Evolutionary conservation across 305 asterid genomes (phyloP), one percentile per base, ranked within the genome.

Genomic region (Plantago rigida): DNA sequence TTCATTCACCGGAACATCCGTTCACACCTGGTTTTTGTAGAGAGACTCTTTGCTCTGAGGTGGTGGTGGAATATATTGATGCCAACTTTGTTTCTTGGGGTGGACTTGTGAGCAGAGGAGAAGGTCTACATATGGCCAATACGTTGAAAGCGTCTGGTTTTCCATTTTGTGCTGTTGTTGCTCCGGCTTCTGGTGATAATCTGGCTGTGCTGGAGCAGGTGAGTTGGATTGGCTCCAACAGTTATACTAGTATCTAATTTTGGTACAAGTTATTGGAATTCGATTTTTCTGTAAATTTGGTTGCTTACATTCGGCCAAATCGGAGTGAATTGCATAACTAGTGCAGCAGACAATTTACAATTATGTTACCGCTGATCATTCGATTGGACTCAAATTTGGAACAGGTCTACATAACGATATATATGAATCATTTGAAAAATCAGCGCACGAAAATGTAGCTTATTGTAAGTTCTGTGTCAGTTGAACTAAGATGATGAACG

Each of bases 11-110:
- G 0, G 87, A 80, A 0, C 94, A 89, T 57, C 97, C 95, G 0
- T 86, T 84, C 64, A 78, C 86, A 1, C 80, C 78, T 1, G 26
- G 60, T 39, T 89, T 89, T 75, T 89, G 95, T 66, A 77, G 85
- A 34, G 95, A 78, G 50, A 84, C 92, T n/a, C 73, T 89, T 31
- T 77, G 89, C 26, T 59, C 87, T 0, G 97, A 89, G 66, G 34
- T 89, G 9, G 89, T 83, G 1, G 82, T 86, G 49, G 83, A 89
- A 76, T 86, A 84, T 77, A 85, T 89, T 71, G 97, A 89, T 71
- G 87, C 87, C 0, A 89, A 89, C 34, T 89, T 84, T 52, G 84
- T 89, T 36, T 72, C 80, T 47, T 89, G 97, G 97, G 97, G 84
- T 36, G 89, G 69, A 13, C 79, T 89, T 67, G 70, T 82, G 0